Conservation (phyloP, 257 asterid genomes). For the Paulownia fortunei region DNA sequence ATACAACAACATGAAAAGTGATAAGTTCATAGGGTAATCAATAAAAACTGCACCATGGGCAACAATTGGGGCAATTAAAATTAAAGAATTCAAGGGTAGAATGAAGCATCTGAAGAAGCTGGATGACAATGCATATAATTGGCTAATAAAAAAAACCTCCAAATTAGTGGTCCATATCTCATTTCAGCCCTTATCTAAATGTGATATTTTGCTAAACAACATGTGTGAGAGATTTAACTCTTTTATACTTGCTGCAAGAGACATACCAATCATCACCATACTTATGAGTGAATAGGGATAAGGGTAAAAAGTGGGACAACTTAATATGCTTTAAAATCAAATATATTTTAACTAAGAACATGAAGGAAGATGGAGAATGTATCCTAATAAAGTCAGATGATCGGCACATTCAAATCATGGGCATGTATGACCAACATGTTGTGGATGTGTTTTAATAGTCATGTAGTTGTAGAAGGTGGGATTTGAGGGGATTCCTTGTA, state of each 20-base stretch:
- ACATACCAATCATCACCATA: neutral
- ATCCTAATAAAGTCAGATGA: neutral
- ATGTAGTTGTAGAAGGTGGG: too few species aligned
- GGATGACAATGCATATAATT: neutral
- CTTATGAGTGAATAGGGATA: neutral
- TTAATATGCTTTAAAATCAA: neutral
- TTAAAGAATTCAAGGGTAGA: neutral
- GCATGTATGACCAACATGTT: too few species aligned
- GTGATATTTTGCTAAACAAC: neutral
- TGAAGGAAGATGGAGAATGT: neutral
- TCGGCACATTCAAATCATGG: too few species aligned
- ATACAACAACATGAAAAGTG: neutral
- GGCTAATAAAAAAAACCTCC: neutral
- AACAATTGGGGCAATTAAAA: neutral
- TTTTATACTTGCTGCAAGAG: neutral
- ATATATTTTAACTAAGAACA: neutral
- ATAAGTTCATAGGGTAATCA: neutral
- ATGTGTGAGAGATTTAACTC: neutral
- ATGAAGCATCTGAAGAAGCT: neutral
- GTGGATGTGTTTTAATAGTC: too few species aligned
- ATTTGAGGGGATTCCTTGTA: too few species aligned
- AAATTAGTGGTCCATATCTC: neutral
- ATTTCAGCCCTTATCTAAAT: too few species aligned
- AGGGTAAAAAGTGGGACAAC: neutral
- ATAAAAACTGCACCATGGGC: neutral